phyloP scores from a whole-genome alignment of 257 asterid genomes.

The Solanum acaule region DNA sequence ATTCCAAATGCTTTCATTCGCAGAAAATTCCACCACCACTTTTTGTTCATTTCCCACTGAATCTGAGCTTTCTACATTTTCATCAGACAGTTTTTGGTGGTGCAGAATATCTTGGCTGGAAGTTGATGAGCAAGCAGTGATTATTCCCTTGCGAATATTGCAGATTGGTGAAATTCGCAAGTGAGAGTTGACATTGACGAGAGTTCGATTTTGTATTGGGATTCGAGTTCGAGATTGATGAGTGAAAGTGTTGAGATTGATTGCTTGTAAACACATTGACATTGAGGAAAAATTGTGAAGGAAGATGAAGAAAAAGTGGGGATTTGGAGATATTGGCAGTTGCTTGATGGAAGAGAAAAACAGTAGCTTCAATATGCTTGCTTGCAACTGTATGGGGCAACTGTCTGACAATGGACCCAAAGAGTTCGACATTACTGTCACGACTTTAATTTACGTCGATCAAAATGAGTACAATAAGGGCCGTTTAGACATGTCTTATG shows the following conservation, averaged over 20 bases:
- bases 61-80: constrained; percentile 9
- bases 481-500: neutral
- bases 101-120: constrained; percentile 21
- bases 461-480: neutral
- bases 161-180: neutral
- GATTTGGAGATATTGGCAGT: neutral
- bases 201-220: neutral
- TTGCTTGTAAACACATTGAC: neutral
- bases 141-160: neutral
- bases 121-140: constrained; percentile 29
- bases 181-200: neutral
- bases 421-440: neutral
- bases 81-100: neutral
- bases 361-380: neutral
- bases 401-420: neutral
- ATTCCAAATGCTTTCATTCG: constrained; percentile 47
- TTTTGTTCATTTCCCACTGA: constrained; percentile 5
- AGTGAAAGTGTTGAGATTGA: neutral
- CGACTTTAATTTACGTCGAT: neutral
- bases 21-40: constrained; percentile 33
- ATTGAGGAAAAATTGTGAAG: neutral
- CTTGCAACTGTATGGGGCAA: neutral
- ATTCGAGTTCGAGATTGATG: constrained; percentile 8
- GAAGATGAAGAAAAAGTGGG: neutral
- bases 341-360: neutral